phyloP scores from a whole-genome alignment of 768 basidiomycete genomes.

The Sporobolomyces roseus region DNA sequence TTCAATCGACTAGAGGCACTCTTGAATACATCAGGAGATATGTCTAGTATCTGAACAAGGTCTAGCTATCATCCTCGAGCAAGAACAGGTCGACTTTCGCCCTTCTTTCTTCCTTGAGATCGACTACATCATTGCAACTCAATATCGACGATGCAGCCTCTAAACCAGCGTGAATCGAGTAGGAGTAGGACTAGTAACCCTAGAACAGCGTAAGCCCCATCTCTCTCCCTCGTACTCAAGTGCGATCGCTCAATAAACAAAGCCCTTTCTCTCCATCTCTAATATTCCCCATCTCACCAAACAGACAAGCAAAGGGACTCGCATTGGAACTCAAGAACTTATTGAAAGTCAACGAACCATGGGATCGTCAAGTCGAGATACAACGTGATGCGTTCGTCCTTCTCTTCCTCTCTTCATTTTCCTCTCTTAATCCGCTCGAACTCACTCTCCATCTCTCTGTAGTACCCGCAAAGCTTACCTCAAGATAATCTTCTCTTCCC shows the following conservation, averaged over 20 bases:
- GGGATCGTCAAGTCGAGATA: slow-evolving; percentile 80
- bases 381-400: slow-evolving; percentile 72
- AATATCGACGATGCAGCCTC: not conserved
- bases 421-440: not conserved
- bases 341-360: slow-evolving; percentile 66
- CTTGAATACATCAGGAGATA: no score
- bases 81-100: no score
- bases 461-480: slow-evolving; percentile 37
- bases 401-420: slow-evolving; percentile 19
- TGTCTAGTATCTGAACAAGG: no score
- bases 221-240: not conserved
- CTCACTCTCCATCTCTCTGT: not conserved
- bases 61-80: no score
- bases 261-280: not conserved
- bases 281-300: not conserved
- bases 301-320: slow-evolving; percentile 73
- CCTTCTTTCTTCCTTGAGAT: not conserved
- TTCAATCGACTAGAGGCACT: no score
- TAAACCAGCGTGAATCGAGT: not conserved
- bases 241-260: not conserved
- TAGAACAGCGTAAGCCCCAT: not conserved
- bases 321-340: slow-evolving; percentile 68
- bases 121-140: not conserved
- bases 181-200: not conserved
- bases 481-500: slow-evolving; percentile 38